Conservation (phyloP, 352 stramenopile genomes). For the Aphanomyces astaci region DNA sequence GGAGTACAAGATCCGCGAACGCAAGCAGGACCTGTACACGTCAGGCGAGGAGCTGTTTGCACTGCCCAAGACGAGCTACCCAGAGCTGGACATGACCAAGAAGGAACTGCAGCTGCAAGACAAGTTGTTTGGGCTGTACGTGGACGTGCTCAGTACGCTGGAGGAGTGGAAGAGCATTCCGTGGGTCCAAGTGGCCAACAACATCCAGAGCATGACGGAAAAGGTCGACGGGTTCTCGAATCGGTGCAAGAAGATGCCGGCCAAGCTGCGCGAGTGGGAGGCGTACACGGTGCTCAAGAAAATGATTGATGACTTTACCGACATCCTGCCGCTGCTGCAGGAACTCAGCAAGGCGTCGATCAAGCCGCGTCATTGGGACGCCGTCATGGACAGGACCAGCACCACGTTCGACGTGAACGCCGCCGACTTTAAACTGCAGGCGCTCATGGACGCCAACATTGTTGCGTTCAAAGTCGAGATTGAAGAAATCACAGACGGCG, state of each 20-base stretch:
- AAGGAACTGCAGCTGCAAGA: constrained; percentile 95
- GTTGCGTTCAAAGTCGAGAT: constrained; percentile 90
- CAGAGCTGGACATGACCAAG: constrained; percentile 94
- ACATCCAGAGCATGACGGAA: constrained; percentile 94
- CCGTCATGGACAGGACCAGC: constrained; percentile 92
- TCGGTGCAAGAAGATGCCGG: constrained; percentile 96
- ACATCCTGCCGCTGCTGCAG: constrained; percentile 92
- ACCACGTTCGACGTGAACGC: constrained; percentile 90
- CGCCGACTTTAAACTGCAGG: constrained; percentile 93
- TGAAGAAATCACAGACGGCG: constrained; percentile 96
- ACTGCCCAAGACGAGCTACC: constrained; percentile 93
- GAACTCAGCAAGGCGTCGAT: constrained; percentile 97
- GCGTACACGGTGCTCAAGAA: constrained; percentile 95
- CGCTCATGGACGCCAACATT: constrained; percentile 92
- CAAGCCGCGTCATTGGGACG: constrained; percentile 94
- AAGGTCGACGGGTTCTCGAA: constrained; percentile 94
- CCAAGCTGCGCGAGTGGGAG: constrained; percentile 94
- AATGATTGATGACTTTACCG: constrained; percentile 98
- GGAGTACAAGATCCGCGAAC: constrained; percentile 95
- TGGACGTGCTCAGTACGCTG: constrained; percentile 95
- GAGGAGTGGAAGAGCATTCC: constrained; percentile 95
- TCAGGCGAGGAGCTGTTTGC: constrained; percentile 96
- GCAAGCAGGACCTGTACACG: constrained; percentile 96
- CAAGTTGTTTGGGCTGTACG: constrained; percentile 95
- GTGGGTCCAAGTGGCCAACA: constrained; percentile 91